These are phyloP conservation scores for Entophlyctis helioformis DNA, from an alignment of 192 early-diverging fungal species.

Conservation along the genomic window DNA sequence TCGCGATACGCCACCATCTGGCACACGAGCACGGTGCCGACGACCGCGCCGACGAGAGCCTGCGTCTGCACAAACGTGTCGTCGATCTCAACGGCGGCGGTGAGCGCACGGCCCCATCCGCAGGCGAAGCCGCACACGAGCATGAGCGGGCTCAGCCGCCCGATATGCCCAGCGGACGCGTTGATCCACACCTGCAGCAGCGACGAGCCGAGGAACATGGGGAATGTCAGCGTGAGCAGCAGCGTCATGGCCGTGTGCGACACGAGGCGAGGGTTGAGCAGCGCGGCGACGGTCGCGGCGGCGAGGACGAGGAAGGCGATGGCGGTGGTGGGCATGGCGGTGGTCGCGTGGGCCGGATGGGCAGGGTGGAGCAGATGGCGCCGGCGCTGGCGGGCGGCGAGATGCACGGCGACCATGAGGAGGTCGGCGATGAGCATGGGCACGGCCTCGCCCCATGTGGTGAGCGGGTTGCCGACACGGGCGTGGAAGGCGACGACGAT, in stretches of 20 bases:
- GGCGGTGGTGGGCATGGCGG: background rate
- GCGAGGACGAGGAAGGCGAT: background rate
- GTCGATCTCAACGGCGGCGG: constrained; percentile 10
- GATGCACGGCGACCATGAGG: constrained; percentile 2
- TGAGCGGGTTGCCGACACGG: constrained; percentile 6
- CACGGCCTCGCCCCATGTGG: constrained; percentile 8
- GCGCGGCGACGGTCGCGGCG: too few species aligned
- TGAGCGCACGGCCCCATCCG: constrained; percentile 11
- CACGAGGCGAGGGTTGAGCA: background rate
- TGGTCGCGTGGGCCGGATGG: background rate
- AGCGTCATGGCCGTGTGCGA: constrained; percentile 2
- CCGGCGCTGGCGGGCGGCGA: background rate
- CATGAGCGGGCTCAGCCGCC: constrained; percentile 7
- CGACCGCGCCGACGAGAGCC: background rate
- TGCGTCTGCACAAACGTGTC: background rate
- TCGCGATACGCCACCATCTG: constrained; percentile 12
- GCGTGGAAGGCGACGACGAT: constrained; percentile 7
- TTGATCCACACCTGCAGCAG: constrained; percentile 9
- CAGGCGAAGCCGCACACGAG: constrained; percentile 9
- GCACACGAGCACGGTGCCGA: constrained; percentile 6
- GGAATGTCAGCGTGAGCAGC: constrained; percentile 6
- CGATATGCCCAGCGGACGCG: constrained; percentile 7
- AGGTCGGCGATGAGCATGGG: constrained; percentile 4
- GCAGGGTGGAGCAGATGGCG: background rate
- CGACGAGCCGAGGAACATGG: constrained; percentile 1